phyloP scores from a whole-genome alignment of 352 stramenopile genomes.

The Hyaloperonospora arabidopsidis region DNA sequence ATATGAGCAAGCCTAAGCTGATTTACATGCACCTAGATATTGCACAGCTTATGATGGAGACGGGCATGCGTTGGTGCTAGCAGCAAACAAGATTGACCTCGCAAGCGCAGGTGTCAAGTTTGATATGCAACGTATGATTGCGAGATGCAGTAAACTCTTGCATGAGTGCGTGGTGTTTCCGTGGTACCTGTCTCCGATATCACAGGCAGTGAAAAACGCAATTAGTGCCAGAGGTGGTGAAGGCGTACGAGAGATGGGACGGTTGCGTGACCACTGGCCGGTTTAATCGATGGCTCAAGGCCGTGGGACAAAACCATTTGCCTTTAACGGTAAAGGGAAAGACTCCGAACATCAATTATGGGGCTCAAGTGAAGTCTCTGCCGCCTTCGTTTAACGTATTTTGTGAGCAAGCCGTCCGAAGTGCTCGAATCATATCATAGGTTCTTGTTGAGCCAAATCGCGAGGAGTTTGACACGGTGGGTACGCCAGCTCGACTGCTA shows the following conservation, averaged over 20 bases:
- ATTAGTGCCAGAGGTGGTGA: conserved; percentile 71
- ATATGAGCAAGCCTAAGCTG: conserved; percentile 75
- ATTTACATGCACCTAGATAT: conserved; percentile 84
- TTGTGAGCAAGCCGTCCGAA: conserved; percentile 72
- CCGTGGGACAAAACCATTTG: conserved; percentile 76
- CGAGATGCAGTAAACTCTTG: conserved; percentile 59
- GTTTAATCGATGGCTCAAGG: conserved; percentile 80
- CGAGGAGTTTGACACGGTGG: conserved; percentile 82
- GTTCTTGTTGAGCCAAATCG: conserved; percentile 75
- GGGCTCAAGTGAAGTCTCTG: conserved; percentile 75
- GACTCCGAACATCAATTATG: conserved; percentile 82
- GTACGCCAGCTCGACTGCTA: conserved; percentile 64
- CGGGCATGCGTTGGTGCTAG: conserved; percentile 62
- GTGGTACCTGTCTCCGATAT: conserved; percentile 75
- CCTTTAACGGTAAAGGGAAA: conserved; percentile 78
- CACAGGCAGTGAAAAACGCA: conserved; percentile 65
- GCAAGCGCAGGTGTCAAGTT: conserved; percentile 37
- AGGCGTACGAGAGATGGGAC: conserved; percentile 77
- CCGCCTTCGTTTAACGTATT: conserved; percentile 76
- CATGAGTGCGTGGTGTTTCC: conserved; percentile 66
- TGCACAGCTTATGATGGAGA: conserved; percentile 74
- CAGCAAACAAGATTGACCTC: conserved; percentile 74
- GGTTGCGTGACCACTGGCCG: conserved; percentile 65
- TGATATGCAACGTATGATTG: conserved; percentile 62
- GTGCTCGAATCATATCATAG: conserved; percentile 72